These are phyloP conservation scores for Rhodotorula sp. DNA, from an alignment of 1,284 basidiomycete genomes.

Conservation along the genomic window DNA sequence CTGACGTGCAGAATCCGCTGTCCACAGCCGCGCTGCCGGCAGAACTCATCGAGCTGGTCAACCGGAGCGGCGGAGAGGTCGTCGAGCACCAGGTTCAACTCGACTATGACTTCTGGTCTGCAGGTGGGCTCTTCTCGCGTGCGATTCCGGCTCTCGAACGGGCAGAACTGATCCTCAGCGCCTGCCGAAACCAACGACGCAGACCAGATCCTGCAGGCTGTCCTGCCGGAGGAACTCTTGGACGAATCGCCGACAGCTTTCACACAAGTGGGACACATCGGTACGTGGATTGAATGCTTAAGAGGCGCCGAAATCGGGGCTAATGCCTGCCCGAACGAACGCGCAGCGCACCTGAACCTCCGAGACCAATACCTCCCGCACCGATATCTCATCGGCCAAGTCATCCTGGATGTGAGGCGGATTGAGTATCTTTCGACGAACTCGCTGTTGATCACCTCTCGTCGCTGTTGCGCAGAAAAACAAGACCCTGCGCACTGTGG, in stretches of 20 bases:
- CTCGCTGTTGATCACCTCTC: not conserved
- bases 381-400: constrained; percentile 83
- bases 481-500: constrained; percentile 74
- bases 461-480: constrained; percentile 65
- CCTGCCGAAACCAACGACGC: not conserved
- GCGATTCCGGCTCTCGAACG: rapidly evolving
- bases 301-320: constrained; percentile 49
- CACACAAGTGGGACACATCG: constrained; percentile 86
- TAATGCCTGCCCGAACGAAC: not conserved
- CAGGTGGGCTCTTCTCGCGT: constrained; percentile 55
- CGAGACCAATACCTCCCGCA: constrained; percentile 87
- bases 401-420: constrained; percentile 76
- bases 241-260: constrained; percentile 82
- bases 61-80: constrained; percentile 58
- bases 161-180: not conserved
- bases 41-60: constrained; percentile 59
- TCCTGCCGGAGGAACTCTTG: constrained; percentile 71
- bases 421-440: not conserved
- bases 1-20: constrained; percentile 41
- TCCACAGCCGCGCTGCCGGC: constrained; percentile 54
- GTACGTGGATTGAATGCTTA: constrained; percentile 50
- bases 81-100: constrained; percentile 63
- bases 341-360: constrained; percentile 75
- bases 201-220: constrained; percentile 78
- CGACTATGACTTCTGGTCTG: constrained; percentile 79